A percentile compares a stretch with the other conserved stretches of the same genome.
Evolutionary conservation across 257 asterid species (phyloP).

Genomic region (Nicotiana otophora): DNA sequence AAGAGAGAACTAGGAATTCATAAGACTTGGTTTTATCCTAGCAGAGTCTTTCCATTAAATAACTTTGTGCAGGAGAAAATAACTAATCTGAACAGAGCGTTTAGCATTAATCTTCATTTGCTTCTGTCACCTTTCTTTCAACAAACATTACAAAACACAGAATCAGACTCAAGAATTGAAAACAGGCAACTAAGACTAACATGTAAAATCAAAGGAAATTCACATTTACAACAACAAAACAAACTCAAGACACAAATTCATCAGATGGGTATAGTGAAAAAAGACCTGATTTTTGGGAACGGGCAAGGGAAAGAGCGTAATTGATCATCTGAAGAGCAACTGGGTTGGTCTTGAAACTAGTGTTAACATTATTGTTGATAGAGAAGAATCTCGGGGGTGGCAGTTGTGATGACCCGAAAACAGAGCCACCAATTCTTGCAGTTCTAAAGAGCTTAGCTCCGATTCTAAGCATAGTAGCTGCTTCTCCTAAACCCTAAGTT

Average conservation of each 20-base stretch:
- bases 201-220: neutral
- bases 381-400: conserved; percentile 34
- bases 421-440: conserved; percentile 23
- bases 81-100: neutral
- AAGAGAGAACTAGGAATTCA: neutral
- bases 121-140: neutral
- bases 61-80: no score
- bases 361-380: neutral
- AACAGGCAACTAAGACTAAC: neutral
- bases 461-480: conserved; percentile 35
- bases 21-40: neutral
- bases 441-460: conserved; percentile 39
- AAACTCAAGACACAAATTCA: neutral
- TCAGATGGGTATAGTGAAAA: neutral
- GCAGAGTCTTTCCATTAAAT: neutral
- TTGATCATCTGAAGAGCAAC: conserved; percentile 73
- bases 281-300: conserved; percentile 62
- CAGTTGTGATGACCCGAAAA: conserved; percentile 27
- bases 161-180: neutral
- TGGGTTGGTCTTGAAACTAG: conserved; percentile 39
- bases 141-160: neutral
- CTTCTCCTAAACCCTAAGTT: neutral
- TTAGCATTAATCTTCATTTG: neutral
- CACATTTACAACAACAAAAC: neutral
- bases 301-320: conserved; percentile 70